Percentiles rank a stretch among this genome's conserved stretches.
Evolutionary conservation across 345 rosid species (phyloP).

Genomic region (Acer yangbiense): DNA sequence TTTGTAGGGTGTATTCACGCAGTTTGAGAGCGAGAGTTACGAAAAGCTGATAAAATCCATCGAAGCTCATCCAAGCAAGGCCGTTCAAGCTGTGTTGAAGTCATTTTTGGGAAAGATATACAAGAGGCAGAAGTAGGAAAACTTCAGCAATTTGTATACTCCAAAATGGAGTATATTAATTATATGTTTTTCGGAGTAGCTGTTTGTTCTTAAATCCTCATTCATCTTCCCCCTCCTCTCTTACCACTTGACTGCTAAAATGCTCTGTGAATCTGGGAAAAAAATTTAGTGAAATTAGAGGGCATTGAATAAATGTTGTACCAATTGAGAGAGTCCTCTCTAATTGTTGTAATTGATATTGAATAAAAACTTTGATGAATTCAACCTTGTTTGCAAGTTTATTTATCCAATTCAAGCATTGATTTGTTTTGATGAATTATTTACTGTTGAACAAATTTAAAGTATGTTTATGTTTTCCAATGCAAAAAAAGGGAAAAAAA

Average conservation of each 20-base stretch:
- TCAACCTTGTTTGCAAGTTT: neutral
- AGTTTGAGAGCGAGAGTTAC: conserved; percentile 41
- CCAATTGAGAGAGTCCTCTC: neutral
- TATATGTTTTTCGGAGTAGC: neutral
- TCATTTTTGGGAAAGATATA: conserved; percentile 47
- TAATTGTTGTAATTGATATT: neutral
- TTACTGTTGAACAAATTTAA: too few relatives aligned
- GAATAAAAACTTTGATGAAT: neutral
- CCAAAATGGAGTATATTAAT: neutral
- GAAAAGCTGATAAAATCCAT: conserved; percentile 37
- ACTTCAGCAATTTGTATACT: neutral
- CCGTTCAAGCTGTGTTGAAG: conserved; percentile 44
- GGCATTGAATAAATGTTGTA: neutral
- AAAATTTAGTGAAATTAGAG: neutral
- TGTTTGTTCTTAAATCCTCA: neutral
- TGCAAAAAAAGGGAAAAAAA: too few relatives aligned
- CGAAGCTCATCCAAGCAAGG: conserved; percentile 43
- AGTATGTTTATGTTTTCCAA: too few relatives aligned
- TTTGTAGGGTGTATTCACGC: conserved; percentile 31
- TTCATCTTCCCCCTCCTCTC: neutral
- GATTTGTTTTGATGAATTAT: neutral
- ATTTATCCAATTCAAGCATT: neutral
- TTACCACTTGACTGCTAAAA: neutral
- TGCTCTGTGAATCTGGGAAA: neutral
- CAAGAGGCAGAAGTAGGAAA: conserved; percentile 43